These are phyloP conservation scores for Allium sativum DNA, from an alignment of 106 monocot genomes.

Conservation along the genomic window DNA sequence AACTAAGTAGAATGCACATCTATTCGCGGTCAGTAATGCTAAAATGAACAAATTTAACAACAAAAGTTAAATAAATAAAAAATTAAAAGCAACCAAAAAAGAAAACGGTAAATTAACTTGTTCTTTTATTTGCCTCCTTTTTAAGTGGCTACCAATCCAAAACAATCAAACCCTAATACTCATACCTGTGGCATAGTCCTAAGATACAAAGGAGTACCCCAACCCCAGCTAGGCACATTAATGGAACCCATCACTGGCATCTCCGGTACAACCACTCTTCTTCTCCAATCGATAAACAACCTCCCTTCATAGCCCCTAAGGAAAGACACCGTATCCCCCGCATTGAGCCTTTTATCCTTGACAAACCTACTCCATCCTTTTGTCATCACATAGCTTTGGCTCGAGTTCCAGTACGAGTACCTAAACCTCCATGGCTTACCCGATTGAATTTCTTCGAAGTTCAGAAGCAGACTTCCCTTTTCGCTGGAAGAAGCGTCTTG, in stretches of 20 bases:
- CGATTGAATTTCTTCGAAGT: constrained; percentile 29
- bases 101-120: no score
- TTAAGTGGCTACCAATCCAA: no score
- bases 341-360: constrained; percentile 44
- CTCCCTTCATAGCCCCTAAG: constrained; percentile 17
- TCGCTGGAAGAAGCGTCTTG: constrained; percentile 10
- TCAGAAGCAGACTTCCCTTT: constrained; percentile 26
- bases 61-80: no score
- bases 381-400: constrained; percentile 73
- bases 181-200: no score
- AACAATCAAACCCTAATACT: no score
- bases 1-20: no score
- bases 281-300: constrained; percentile 48
- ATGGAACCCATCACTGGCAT: neutral
- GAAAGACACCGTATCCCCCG: constrained; percentile 57
- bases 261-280: constrained; percentile 1
- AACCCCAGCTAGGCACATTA: no score
- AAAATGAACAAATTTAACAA: no score
- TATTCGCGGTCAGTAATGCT: no score
- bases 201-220: no score
- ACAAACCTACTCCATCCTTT: constrained; percentile 64
- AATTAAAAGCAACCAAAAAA: no score
- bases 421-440: constrained; percentile 46
- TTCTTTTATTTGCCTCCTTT: no score
- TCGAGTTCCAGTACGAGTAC: constrained; percentile 69